phyloP scores from a whole-genome alignment of 306 rosid genomes.

The Corylus americana region DNA sequence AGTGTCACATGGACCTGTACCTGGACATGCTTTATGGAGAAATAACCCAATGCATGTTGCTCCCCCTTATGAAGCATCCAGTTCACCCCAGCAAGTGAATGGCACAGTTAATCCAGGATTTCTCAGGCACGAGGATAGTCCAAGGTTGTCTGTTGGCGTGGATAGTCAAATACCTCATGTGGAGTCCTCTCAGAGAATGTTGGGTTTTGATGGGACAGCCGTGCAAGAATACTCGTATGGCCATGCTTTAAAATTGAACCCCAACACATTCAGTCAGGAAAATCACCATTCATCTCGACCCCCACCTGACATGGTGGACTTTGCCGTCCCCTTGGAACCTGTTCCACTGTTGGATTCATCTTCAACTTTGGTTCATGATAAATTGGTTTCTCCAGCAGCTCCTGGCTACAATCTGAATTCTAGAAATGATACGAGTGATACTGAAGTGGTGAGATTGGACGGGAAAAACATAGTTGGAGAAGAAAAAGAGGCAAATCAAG shows the following conservation, averaged over 20 bases:
- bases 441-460: slow-evolving; percentile 41
- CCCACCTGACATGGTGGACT: slow-evolving; percentile 31
- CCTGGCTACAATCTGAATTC: slow-evolving; percentile 20
- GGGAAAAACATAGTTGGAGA: slow-evolving; percentile 37
- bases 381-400: slow-evolving; percentile 28
- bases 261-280: slow-evolving; percentile 46
- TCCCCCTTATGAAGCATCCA: slow-evolving; percentile 60
- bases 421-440: slow-evolving; percentile 23
- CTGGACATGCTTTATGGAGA: slow-evolving; percentile 67
- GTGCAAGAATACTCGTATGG: slow-evolving; percentile 54
- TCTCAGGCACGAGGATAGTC: slow-evolving; percentile 64
- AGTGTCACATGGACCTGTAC: slow-evolving; percentile 51
- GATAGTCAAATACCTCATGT: slow-evolving; percentile 66
- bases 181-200: slow-evolving; percentile 65
- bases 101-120: slow-evolving; percentile 62
- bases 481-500: slow-evolving; percentile 34
- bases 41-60: slow-evolving; percentile 55
- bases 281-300: slow-evolving; percentile 43
- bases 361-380: slow-evolving; percentile 31
- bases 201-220: slow-evolving; percentile 59
- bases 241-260: slow-evolving; percentile 49
- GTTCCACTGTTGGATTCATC: slow-evolving; percentile 44
- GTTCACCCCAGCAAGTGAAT: slow-evolving; percentile 53
- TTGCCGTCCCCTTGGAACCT: slow-evolving; percentile 34
- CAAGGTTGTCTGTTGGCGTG: slow-evolving; percentile 51